Conservation (phyloP, 169 alveolate genomes). For the Cytauxzoon felis region DNA sequence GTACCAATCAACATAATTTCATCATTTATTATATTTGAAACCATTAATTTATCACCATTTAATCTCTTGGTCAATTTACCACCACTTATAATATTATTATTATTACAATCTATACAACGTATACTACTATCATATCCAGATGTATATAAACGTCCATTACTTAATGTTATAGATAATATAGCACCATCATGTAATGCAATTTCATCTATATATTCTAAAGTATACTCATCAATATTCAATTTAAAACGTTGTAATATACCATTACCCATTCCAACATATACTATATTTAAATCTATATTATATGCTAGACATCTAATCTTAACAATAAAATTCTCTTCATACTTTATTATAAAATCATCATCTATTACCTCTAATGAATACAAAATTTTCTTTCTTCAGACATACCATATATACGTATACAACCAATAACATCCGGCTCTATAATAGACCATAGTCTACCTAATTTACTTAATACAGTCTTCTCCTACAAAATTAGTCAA, state of each 20-base stretch:
- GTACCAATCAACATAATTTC: conserved; percentile 13
- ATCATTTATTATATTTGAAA: conserved; percentile 17
- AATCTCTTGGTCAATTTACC: conserved; percentile 70
- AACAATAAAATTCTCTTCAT: conserved; percentile 8
- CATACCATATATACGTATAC: conserved; percentile 61
- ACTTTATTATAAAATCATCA: not conserved
- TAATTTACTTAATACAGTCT: conserved; percentile 66
- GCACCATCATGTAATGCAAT: conserved; percentile 64
- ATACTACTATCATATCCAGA: conserved; percentile 75
- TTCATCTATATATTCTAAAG: conserved; percentile 48
- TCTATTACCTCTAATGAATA: conserved; percentile 12
- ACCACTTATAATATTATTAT: conserved; percentile 63
- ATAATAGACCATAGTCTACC: conserved; percentile 76
- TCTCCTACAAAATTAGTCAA: conserved; percentile 51
- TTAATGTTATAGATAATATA: conserved; percentile 46
- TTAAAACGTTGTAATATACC: conserved; percentile 34
- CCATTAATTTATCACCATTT: conserved; percentile 67
- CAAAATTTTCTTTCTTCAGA: too few species aligned
- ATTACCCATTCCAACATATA: conserved; percentile 49
- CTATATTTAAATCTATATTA: conserved; percentile 9
- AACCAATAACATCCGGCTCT: conserved; percentile 73
- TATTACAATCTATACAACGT: conserved; percentile 45
- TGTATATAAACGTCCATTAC: conserved; percentile 53
- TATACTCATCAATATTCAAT: conserved; percentile 8
- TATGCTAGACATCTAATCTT: conserved; percentile 35